Evolutionary conservation across 169 alveolate species (phyloP).

Genomic region (Plasmodium relictum): DNA sequence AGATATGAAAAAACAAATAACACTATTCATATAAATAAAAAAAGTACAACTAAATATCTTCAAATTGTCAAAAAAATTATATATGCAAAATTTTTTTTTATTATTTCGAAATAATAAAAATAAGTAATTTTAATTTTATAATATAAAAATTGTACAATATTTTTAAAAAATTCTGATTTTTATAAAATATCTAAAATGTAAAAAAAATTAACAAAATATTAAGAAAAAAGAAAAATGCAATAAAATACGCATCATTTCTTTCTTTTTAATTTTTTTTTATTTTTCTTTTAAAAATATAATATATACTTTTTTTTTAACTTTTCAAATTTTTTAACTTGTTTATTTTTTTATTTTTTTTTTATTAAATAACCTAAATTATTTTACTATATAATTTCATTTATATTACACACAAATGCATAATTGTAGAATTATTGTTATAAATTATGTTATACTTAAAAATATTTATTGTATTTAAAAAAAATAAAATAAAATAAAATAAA

Average conservation of each 20-base stretch:
- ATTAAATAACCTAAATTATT: not conserved
- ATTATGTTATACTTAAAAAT: too few species aligned
- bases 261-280: not conserved
- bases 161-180: not conserved
- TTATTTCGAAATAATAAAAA: too few species aligned
- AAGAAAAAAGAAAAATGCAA: too few species aligned
- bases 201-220: not conserved
- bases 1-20: too few species aligned
- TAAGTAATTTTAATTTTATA: not conserved
- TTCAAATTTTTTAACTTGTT: not conserved
- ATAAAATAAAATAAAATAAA: not conserved
- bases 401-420: slow-evolving; percentile 7
- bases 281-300: not conserved
- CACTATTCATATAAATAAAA: too few species aligned
- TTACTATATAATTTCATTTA: not conserved
- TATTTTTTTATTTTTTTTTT: not conserved
- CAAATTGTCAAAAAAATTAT: too few species aligned
- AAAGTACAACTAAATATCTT: too few species aligned
- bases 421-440: not conserved
- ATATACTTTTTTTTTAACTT: not conserved
- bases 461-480: not conserved
- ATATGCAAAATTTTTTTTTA: too few species aligned
- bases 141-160: not conserved
- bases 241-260: not conserved
- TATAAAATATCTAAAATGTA: not conserved